Evolutionary conservation across 2,329 filamentous ascomycete genomes (phyloP).

Genomic region (Scortechinia acanthostroma): DNA sequence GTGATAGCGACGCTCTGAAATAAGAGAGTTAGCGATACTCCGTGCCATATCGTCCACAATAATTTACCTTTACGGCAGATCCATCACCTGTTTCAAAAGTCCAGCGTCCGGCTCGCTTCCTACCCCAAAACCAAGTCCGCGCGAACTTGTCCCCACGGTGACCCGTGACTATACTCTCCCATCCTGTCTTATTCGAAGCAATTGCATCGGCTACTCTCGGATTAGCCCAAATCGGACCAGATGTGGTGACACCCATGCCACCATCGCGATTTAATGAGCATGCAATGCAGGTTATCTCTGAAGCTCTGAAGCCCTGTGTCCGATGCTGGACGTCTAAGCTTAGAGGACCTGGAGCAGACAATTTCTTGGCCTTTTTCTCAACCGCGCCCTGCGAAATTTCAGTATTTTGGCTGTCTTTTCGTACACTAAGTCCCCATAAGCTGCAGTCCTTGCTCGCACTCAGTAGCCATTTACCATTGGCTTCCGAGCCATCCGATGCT

Average conservation of each 20-base stretch:
- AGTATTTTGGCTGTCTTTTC: constrained; percentile 85
- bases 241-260: constrained; percentile 72
- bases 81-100: constrained; percentile 80
- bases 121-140: constrained; percentile 96
- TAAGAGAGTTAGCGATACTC: too few relatives aligned
- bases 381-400: constrained; percentile 89
- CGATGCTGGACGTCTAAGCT: too few relatives aligned
- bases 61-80: constrained; percentile 52
- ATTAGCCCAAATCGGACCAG: constrained; percentile 72
- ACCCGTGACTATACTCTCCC: constrained; percentile 93
- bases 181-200: constrained; percentile 73
- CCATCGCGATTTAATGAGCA: constrained; percentile 90
- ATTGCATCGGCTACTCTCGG: constrained; percentile 62
- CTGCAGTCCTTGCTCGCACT: constrained; percentile 85
- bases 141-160: constrained; percentile 79
- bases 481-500: constrained; percentile 81
- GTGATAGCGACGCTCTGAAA: constrained; percentile 75
- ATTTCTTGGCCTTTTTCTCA: constrained; percentile 82
- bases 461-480: constrained; percentile 85
- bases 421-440: constrained; percentile 92
- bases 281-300: constrained; percentile 86
- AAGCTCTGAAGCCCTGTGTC: constrained; percentile 80
- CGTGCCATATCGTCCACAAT: neutral
- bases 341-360: constrained; percentile 52
- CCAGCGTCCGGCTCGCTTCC: constrained; percentile 88